A percentile compares a stretch with the other conserved stretches of the same genome.
Conservation (phyloP, 73 alveolate species). For the Paramecium pentaurelia region DNA sequence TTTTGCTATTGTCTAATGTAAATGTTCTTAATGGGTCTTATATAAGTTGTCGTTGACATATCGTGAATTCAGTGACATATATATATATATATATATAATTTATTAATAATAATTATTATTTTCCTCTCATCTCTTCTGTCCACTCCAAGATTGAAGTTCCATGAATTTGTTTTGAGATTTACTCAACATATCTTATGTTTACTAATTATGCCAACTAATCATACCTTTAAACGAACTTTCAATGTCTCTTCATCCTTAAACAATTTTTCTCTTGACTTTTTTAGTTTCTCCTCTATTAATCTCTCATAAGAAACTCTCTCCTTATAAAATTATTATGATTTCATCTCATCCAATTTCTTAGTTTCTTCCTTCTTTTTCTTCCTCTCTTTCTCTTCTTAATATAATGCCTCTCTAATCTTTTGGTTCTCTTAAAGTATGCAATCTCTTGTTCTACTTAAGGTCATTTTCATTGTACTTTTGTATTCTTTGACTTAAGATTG, state of each 20-base stretch:
- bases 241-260: neutral
- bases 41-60: neutral
- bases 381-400: neutral
- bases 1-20: neutral
- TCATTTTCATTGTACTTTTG: neutral
- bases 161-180: neutral
- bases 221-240: neutral
- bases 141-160: neutral
- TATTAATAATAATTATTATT: neutral
- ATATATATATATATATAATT: neutral
- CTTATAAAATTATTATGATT: neutral
- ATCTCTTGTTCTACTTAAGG: neutral
- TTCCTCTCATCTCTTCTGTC: neutral
- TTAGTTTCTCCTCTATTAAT: neutral
- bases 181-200: neutral
- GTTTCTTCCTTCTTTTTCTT: neutral
- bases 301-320: conserved; percentile 4
- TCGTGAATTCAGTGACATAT: neutral
- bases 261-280: neutral
- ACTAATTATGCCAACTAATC: neutral
- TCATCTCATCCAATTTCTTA: neutral
- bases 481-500: neutral
- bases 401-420: neutral
- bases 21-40: neutral
- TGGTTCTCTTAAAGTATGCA: neutral